Conservation (phyloP, 371 early-diverging fungal species). For the Blakeslea trispora region DNA sequence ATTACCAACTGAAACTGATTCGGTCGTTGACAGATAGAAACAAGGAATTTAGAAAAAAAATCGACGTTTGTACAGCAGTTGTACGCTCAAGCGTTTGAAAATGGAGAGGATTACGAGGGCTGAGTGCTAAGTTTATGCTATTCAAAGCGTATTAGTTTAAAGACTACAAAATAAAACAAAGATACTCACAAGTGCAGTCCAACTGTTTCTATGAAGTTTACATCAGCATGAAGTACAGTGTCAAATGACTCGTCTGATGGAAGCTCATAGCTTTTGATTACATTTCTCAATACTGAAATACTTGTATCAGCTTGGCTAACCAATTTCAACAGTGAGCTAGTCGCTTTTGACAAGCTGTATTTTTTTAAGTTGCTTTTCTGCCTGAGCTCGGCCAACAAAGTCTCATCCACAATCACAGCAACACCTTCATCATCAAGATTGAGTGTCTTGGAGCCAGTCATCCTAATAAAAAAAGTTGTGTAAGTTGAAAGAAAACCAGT, state of each 20-base stretch:
- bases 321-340: not conserved
- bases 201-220: constrained; percentile 5
- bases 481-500: constrained; percentile 5
- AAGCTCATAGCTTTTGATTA: not conserved
- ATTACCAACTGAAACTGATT: constrained; percentile 3
- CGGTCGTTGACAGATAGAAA: constrained; percentile 2
- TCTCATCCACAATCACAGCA: constrained; percentile 1
- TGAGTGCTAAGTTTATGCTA: constrained; percentile 4
- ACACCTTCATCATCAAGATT: constrained; percentile 7
- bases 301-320: not conserved
- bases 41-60: constrained; percentile 5
- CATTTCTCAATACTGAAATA: constrained; percentile 2
- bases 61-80: constrained; percentile 4
- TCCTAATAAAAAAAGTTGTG: constrained; percentile 2
- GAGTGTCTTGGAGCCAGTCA: constrained; percentile 1
- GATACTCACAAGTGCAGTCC: constrained; percentile 2
- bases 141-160: constrained; percentile 3
- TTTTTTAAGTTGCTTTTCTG: not conserved
- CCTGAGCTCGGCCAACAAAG: not conserved
- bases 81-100: constrained; percentile 8
- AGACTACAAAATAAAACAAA: constrained; percentile 1
- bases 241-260: constrained; percentile 5
- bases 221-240: constrained; percentile 5
- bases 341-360: not conserved
- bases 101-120: constrained; percentile 3